These are phyloP conservation scores for Holtermanniella nyarrowii DNA, from an alignment of 768 basidiomycete genomes.

Conservation along the genomic window DNA sequence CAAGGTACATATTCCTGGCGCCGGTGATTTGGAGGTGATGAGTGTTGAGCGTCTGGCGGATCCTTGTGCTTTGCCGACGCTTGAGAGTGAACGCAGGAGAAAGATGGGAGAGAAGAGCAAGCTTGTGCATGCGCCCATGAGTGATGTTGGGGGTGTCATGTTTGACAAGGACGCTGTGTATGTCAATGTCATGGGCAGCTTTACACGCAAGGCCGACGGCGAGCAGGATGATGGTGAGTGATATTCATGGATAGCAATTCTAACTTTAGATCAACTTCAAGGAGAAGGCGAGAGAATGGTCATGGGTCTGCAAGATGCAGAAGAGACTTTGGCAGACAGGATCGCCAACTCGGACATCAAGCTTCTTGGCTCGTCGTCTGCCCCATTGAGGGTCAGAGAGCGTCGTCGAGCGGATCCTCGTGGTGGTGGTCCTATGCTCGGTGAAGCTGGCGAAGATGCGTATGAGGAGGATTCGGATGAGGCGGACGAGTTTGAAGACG, in stretches of 20 bases:
- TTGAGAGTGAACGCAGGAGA: slow-evolving; percentile 73
- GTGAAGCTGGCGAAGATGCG: slow-evolving; percentile 39
- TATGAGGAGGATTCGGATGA: slow-evolving; percentile 41
- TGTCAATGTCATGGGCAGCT: slow-evolving; percentile 93
- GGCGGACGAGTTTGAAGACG: slow-evolving; percentile 39
- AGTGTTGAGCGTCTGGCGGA: slow-evolving; percentile 70
- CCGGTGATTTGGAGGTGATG: slow-evolving; percentile 74
- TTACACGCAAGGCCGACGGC: slow-evolving; percentile 55
- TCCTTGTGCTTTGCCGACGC: slow-evolving; percentile 87
- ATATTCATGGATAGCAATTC: not conserved
- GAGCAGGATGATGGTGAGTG: slow-evolving; percentile 50
- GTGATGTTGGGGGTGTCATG: slow-evolving; percentile 88
- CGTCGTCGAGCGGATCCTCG: slow-evolving; percentile 27
- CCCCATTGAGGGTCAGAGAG: slow-evolving; percentile 47
- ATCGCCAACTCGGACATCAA: slow-evolving; percentile 71
- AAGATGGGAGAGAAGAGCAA: slow-evolving; percentile 94
- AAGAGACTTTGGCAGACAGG: slow-evolving; percentile 68
- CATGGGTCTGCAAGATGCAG: slow-evolving; percentile 83
- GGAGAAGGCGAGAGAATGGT: slow-evolving; percentile 98
- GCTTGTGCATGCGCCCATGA: slow-evolving; percentile 95
- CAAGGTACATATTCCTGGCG: slow-evolving; percentile 88
- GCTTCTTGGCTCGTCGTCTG: slow-evolving; percentile 71
- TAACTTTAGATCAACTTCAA: slow-evolving; percentile 51
- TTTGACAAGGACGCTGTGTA: slow-evolving; percentile 98
- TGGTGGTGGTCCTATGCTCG: slow-evolving; percentile 33